Percentiles rank a stretch among this genome's conserved stretches.
These are phyloP conservation scores for Corynascus novoguineensis DNA, from an alignment of 495 filamentous ascomycete genomes.

Conservation along the genomic window DNA sequence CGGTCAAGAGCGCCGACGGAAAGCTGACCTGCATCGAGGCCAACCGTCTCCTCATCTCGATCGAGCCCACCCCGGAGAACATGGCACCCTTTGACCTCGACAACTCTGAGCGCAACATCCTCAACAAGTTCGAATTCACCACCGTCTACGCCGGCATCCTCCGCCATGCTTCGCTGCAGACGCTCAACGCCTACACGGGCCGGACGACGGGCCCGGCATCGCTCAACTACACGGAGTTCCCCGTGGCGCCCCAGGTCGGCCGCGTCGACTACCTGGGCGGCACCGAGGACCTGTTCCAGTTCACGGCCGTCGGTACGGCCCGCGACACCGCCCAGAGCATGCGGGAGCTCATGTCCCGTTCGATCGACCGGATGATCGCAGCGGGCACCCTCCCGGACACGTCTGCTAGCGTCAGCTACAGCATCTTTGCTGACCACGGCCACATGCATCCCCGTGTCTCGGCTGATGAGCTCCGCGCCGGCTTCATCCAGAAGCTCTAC, in stretches of 20 bases:
- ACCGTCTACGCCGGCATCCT: slow-evolving; percentile 34
- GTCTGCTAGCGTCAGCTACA: slow-evolving; percentile 13
- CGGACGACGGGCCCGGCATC: slow-evolving; percentile 11
- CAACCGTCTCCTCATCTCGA: slow-evolving; percentile 34
- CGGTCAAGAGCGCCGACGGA: slow-evolving; percentile 28
- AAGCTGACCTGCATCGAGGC: slow-evolving; percentile 30
- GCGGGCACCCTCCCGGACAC: slow-evolving; percentile 22
- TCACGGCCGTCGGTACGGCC: slow-evolving; percentile 5
- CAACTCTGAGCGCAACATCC: slow-evolving; percentile 24
- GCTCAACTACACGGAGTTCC: slow-evolving; percentile 11
- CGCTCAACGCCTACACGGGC: slow-evolving; percentile 14
- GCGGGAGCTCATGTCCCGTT: slow-evolving; percentile 22
- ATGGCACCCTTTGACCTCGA: slow-evolving; percentile 31
- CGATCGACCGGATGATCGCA: slow-evolving; percentile 25
- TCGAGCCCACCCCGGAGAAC: slow-evolving; percentile 30
- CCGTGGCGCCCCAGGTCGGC: slow-evolving; percentile 14
- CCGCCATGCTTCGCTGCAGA: slow-evolving; percentile 10
- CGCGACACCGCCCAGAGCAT: slow-evolving; percentile 18
- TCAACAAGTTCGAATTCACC: slow-evolving; percentile 29
- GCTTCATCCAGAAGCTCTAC: slow-evolving; percentile 46
- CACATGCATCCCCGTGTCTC: slow-evolving; percentile 16
- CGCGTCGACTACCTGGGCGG: slow-evolving; percentile 12
- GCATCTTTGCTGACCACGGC: slow-evolving; percentile 24
- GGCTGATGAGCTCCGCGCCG: slow-evolving; percentile 34
- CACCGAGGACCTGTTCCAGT: slow-evolving; percentile 12